Conservation (phyloP, 306 rosid genomes). For the Prinsepia uniflora region DNA sequence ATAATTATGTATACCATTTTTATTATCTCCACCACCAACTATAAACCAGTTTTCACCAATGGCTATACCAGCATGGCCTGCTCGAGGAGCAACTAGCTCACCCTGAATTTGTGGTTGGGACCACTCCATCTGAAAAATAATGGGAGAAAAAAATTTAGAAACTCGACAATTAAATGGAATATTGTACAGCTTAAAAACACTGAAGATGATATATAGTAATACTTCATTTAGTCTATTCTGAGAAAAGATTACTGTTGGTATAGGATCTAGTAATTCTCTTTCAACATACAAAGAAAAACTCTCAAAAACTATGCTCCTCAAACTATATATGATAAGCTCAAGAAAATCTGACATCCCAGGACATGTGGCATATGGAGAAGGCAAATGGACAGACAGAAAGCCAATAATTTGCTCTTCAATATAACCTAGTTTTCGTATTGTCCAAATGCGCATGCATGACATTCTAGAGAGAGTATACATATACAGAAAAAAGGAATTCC, state of each 20-base stretch:
- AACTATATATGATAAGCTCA: background rate
- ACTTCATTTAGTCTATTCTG: background rate
- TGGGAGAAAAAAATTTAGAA: conserved; percentile 10
- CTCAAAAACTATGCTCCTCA: conserved; percentile 1
- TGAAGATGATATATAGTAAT: background rate
- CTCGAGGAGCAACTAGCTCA: conserved; percentile 79
- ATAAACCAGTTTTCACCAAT: conserved; percentile 79
- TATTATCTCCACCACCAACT: conserved; percentile 97
- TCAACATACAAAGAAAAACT: background rate
- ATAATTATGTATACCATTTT: conserved; percentile 52
- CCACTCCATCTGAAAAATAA: conserved; percentile 83
- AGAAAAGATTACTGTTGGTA: background rate
- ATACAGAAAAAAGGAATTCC: too few relatives aligned
- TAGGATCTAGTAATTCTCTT: background rate
- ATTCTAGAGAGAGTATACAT: background rate
- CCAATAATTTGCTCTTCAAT: background rate
- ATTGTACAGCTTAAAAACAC: background rate
- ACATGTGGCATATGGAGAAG: background rate
- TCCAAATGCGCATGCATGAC: background rate
- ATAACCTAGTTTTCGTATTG: background rate
- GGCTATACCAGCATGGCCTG: conserved; percentile 87
- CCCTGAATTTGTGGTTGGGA: conserved; percentile 88
- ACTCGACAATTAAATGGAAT: conserved; percentile 8
- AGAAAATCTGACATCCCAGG: background rate
- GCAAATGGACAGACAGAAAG: background rate